phyloP scores from a whole-genome alignment of 768 basidiomycete genomes.

The Guyanaporus albipodus region DNA sequence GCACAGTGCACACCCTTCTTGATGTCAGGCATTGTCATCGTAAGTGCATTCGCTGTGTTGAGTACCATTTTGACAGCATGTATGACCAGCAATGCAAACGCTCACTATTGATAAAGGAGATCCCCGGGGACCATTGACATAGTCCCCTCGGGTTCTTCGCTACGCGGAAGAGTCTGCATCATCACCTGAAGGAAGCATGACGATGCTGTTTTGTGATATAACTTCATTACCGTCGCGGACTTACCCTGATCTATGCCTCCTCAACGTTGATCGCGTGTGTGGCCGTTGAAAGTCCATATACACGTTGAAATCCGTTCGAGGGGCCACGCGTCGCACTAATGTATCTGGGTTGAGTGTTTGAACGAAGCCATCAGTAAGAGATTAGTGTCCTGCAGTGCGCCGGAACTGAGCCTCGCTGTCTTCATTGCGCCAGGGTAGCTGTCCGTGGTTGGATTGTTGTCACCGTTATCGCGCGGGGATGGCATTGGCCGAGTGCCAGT shows the following conservation, averaged over 20 bases:
- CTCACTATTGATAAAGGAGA: neutral
- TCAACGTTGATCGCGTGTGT: neutral
- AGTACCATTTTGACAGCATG: neutral
- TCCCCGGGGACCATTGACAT: neutral
- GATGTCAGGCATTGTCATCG: neutral
- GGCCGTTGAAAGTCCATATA: neutral
- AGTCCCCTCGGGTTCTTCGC: neutral
- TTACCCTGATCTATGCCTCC: fast-evolving
- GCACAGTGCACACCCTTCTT: neutral
- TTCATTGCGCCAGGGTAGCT: too few species aligned
- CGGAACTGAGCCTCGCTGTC: too few species aligned
- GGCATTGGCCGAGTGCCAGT: too few species aligned
- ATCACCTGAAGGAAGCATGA: neutral
- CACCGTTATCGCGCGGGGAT: too few species aligned
- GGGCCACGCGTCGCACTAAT: too few species aligned
- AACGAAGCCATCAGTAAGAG: too few species aligned
- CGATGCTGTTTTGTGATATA: too few species aligned
- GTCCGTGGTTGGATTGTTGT: too few species aligned
- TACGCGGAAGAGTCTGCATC: neutral
- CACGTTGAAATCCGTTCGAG: too few species aligned
- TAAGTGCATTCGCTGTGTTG: neutral
- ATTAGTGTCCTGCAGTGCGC: too few species aligned
- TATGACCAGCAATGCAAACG: neutral
- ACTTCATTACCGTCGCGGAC: too few species aligned
- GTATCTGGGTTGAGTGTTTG: too few species aligned